Percentiles rank a stretch among this genome's conserved stretches.
Conservation (phyloP, 345 rosid genomes). For the Isatis tinctoria region DNA sequence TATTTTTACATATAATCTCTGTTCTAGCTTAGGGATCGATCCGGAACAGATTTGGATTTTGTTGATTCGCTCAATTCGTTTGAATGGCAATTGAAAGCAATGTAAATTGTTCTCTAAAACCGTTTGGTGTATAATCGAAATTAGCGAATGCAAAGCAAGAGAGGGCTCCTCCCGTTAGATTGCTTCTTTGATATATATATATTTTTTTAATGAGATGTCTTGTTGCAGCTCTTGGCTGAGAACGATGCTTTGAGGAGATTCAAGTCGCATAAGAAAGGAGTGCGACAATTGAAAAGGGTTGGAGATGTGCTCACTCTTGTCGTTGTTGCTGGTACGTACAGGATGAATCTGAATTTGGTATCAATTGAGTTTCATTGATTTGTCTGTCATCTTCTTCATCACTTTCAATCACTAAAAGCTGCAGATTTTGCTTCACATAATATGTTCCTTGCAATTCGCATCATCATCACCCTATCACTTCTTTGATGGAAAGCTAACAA, state of each 20-base stretch:
- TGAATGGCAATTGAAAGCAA: not conserved
- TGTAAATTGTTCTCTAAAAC: not conserved
- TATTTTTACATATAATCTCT: not conserved
- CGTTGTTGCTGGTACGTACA: constrained; percentile 61
- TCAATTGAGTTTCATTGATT: not conserved
- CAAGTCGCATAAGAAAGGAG: constrained; percentile 75
- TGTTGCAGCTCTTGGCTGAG: constrained; percentile 73
- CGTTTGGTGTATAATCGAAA: not conserved
- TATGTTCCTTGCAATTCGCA: not conserved
- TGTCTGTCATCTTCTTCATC: not conserved
- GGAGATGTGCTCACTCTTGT: constrained; percentile 84
- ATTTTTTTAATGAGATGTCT: not conserved
- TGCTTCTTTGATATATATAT: not conserved
- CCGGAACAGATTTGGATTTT: not conserved
- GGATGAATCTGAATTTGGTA: not conserved
- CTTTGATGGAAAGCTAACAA: not conserved
- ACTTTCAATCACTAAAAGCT: not conserved
- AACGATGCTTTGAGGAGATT: constrained; percentile 67
- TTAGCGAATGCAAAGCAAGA: not conserved
- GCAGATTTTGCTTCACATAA: not conserved
- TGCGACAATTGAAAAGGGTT: constrained; percentile 47
- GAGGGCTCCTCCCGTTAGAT: not conserved
- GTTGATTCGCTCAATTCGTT: not conserved
- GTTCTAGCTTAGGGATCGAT: not conserved
- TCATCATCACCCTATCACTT: not conserved